Conservation (phyloP, 495 filamentous ascomycete genomes). For the Neurospora tetraspora region DNA sequence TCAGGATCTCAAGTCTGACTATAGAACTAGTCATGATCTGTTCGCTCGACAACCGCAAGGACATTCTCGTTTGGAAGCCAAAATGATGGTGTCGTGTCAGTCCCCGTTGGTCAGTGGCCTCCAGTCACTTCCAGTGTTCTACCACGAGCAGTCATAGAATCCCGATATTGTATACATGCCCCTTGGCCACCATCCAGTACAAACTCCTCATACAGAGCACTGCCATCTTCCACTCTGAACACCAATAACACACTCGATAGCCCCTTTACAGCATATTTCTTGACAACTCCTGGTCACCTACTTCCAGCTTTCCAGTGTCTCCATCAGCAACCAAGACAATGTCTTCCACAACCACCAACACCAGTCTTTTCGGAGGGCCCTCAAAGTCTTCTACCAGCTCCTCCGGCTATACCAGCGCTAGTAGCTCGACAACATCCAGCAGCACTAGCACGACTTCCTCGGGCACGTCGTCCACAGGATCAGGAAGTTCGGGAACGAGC, state of each 20-base stretch:
- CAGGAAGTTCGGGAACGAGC: background rate
- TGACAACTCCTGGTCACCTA: background rate
- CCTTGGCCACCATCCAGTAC: accelerated
- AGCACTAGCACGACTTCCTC: background rate
- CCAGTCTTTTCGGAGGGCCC: background rate
- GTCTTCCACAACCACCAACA: background rate
- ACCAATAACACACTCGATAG: background rate
- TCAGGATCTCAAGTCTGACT: background rate
- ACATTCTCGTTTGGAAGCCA: background rate
- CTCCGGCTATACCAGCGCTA: background rate
- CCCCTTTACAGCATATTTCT: background rate
- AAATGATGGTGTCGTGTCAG: background rate
- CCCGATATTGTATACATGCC: background rate
- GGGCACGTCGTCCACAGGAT: background rate
- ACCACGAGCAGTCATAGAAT: background rate
- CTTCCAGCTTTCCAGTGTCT: background rate
- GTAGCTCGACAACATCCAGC: background rate
- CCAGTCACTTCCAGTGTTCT: background rate
- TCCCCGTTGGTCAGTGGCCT: background rate
- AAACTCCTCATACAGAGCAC: background rate
- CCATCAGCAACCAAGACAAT: background rate
- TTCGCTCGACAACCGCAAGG: background rate
- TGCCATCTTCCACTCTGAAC: background rate
- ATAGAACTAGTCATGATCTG: background rate
- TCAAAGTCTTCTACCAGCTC: background rate